These are phyloP conservation scores for Eucalyptus polyanthemos DNA, from an alignment of 345 rosid genomes.

Conservation along the genomic window DNA sequence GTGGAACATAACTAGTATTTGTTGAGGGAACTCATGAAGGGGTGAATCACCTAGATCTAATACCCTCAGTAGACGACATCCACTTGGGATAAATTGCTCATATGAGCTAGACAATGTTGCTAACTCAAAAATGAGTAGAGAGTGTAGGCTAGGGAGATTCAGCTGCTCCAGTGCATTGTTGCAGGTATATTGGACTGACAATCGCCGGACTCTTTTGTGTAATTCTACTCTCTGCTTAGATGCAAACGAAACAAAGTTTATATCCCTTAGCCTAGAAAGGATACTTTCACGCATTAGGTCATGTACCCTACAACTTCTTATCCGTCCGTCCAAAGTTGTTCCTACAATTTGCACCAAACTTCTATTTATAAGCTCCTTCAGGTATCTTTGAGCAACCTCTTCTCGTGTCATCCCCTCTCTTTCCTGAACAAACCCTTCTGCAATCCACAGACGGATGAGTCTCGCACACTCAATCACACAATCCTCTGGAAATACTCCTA, in stretches of 20 bases:
- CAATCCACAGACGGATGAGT: background rate
- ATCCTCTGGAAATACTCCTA: background rate
- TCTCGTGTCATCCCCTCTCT: background rate
- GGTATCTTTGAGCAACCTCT: background rate
- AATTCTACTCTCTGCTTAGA: too few species aligned
- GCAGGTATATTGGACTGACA: fast-evolving
- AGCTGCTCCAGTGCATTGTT: fast-evolving
- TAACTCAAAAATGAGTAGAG: fast-evolving
- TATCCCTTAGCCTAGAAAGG: fast-evolving
- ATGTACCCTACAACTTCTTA: too few species aligned
- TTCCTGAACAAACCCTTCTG: background rate
- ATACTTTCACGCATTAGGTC: too few species aligned
- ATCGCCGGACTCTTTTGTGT: fast-evolving
- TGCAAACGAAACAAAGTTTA: too few species aligned
- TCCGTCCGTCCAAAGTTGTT: fast-evolving
- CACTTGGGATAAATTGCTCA: too few species aligned
- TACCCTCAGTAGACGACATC: fast-evolving
- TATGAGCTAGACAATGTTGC: fast-evolving
- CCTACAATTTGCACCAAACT: background rate
- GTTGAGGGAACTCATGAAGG: fast-evolving
- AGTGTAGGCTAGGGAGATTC: too few species aligned
- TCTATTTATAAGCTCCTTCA: background rate
- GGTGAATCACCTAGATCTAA: fast-evolving
- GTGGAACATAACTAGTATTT: too few species aligned
- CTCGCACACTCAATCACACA: background rate